Base-by-base conservation (phyloP, 148 eudicot genomes). In the Fallopia convolvulus region DNA sequence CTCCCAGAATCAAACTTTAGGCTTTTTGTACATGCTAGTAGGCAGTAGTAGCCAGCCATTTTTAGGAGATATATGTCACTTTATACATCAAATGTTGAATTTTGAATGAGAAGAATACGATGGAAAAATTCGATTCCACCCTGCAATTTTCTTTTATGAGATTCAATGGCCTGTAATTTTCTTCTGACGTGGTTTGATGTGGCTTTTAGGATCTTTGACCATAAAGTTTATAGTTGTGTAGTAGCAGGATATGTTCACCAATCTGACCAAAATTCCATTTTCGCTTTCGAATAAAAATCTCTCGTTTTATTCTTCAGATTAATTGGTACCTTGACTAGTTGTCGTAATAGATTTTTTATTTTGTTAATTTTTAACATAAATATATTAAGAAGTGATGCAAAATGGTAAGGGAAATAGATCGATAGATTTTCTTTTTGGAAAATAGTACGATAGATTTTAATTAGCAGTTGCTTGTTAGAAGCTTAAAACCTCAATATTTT, bases 11-110 rank as follows among this genome's bases (percentile, higher is more conserved):
- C 36, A 61, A 30, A 8, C 70, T 61, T 61, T 61, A 23, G 39
- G 39, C 21, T n/a, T 61, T 61, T 61, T 61, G 39, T 61, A 26
- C 70, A 61, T 61, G 70, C 70, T 61, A 9, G 70, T 61, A 61
- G 6, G 70, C 65, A 58, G 65, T 56, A n/a, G 60, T 9, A 58
- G 30, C 32, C 65, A 58, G 65, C 30, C 70, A 23, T 61, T 61
- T 26, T 6, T 10, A 61, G 70, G 39, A 61, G 70, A 61, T 55
- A 61, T n/a, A 55, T 61, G 70, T 61, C 70, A 61, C 70, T 61
- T 61, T 26, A 30, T 23, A 26, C 26, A 30, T 61, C 70, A 61
- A 2, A 61, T 61, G 36, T 2, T 23, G 36, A 23, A 58, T 26
- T 61, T 26, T 23, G 70, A 61, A 61, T 61, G 70, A 26, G 36